These are phyloP conservation scores for Lasiosphaeria hispida DNA, from an alignment of 495 filamentous ascomycete genomes.

Conservation along the genomic window DNA sequence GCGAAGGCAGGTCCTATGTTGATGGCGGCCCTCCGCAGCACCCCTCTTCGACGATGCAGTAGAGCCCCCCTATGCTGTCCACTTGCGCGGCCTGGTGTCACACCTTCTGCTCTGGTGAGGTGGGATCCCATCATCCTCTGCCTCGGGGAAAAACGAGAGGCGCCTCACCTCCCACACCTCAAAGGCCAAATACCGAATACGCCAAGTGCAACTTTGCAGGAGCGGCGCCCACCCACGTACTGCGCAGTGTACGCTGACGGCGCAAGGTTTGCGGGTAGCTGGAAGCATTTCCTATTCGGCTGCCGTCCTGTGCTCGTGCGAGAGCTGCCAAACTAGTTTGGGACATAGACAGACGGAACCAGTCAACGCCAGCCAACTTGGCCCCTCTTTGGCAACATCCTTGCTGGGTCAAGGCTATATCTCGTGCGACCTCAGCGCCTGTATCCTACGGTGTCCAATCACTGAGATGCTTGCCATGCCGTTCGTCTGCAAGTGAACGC, in stretches of 20 bases:
- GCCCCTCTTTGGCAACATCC: slow-evolving; percentile 24
- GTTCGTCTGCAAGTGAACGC: slow-evolving; percentile 9
- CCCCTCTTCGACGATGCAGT: background rate
- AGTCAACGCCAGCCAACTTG: slow-evolving; percentile 2
- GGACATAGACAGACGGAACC: background rate
- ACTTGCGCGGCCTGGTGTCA: slow-evolving; percentile 16
- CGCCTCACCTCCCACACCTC: background rate
- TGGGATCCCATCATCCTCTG: slow-evolving; percentile 6
- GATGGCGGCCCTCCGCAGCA: background rate
- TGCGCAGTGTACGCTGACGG: slow-evolving; percentile 7
- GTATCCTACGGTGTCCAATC: slow-evolving; percentile 14
- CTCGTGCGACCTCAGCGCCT: slow-evolving; percentile 18
- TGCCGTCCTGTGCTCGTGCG: background rate
- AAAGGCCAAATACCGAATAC: too few species aligned
- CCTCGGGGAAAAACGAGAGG: background rate
- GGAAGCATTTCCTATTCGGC: slow-evolving; percentile 26
- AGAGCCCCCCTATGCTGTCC: slow-evolving; percentile 1
- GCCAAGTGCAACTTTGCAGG: background rate
- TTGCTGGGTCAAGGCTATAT: slow-evolving; percentile 25
- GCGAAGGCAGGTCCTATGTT: slow-evolving; percentile 10
- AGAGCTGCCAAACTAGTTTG: background rate
- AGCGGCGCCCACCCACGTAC: background rate
- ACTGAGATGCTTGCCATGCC: slow-evolving; percentile 1
- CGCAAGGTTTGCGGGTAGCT: slow-evolving; percentile 13
- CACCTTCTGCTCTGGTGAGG: slow-evolving; percentile 16